phyloP scores from a whole-genome alignment of 768 basidiomycete genomes.

The Mrakia blollopis region DNA sequence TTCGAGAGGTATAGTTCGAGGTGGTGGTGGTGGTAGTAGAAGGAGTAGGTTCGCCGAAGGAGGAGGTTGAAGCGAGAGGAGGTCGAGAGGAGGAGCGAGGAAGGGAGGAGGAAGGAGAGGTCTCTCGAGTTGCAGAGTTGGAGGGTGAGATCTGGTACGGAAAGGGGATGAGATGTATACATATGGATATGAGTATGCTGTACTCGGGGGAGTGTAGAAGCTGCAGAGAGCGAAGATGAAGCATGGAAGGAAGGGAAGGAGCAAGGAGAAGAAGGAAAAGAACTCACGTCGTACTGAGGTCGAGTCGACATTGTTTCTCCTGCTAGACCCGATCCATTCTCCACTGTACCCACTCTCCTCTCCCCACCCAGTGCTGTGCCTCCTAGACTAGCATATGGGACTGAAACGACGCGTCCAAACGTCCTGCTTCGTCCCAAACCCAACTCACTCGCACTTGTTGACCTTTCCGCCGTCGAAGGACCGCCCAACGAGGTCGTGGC shows the following conservation, averaged over 20 bases:
- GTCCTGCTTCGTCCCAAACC: not conserved
- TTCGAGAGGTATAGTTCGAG: not conserved
- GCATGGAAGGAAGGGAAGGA: not conserved
- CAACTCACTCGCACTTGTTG: constrained; percentile 5
- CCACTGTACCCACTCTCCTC: not conserved
- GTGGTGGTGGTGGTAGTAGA: not conserved
- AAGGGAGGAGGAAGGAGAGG: not conserved
- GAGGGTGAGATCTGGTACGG: not conserved
- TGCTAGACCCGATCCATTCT: not conserved
- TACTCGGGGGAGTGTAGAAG: no score
- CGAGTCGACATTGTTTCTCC: not conserved
- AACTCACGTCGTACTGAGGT: constrained; percentile 5
- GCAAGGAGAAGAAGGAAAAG: not conserved
- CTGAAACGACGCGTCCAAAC: constrained; percentile 1
- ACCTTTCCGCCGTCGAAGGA: not conserved
- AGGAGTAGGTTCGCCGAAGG: not conserved
- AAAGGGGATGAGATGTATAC: not conserved
- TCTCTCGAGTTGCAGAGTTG: not conserved
- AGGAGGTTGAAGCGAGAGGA: not conserved
- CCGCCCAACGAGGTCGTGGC: not conserved
- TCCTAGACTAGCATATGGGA: not conserved
- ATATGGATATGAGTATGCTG: no score
- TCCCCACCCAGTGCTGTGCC: not conserved
- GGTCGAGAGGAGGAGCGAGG: not conserved
- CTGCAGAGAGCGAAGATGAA: no score